Evolutionary conservation across 192 early-diverging fungal genomes (phyloP), one percentile per base, ranked within the genome.

Genomic region (Backusella morwellensis): DNA sequence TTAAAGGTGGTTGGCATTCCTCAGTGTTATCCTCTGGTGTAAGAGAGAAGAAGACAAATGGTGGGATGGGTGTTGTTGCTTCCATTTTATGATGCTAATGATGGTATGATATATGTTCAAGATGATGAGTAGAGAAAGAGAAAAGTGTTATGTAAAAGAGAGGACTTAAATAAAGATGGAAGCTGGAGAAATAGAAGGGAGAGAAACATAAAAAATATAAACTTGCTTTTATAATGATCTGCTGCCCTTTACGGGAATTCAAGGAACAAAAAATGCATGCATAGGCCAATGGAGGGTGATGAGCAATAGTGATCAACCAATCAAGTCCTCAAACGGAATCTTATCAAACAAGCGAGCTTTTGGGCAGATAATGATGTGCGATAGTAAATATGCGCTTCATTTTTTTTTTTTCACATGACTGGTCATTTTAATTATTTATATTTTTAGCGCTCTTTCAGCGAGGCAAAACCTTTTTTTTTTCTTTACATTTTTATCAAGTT

Each of bases 241-340:
- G 54, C 54, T 59, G 54, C 8, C 21, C 21, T 59, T 29, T 59
- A 59, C 54, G 56, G 56, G 23, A 59, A 59, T 59, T 59, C 56
- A 63, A 63, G 56, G 56, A 63, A 63, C 56, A 26, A 63, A 63
- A 63, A 63, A 63, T 63, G 56, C 56, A 63, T 63, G 56, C 23
- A 63, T 29, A 29, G 26, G 23, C 56, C 56, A 63, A 63, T 14
- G 11, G 23, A 63, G 23, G 26, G 11, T 14, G 26, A 29, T 63
- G 56, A 63, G 56, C 56, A 63, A 63, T 63, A 63, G 8, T 29
- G 56, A 63, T 63, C 56, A 29, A 11, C 56, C 56, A 63, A 63
- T 63, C 56, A 63, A 12, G 9, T 26, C 9, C 0, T 63, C 56
- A 26, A 63, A 63, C 56, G 56, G 56, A 63, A 63, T 63, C 56